Base-by-base conservation (phyloP, 441 rosid genomes). In the Jatropha multifida region DNA sequence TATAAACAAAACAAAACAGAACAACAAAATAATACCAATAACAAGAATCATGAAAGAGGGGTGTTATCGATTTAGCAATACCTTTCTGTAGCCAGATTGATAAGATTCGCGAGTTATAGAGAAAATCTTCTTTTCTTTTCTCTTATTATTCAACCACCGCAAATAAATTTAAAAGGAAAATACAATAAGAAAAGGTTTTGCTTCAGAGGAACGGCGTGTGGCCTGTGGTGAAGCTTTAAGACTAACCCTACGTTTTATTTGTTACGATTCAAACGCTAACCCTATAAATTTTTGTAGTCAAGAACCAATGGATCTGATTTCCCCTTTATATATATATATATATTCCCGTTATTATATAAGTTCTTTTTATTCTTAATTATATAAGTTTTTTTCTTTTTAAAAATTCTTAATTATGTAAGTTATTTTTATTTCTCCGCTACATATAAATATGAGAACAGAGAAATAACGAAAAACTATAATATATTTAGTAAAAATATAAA, bases 1-100 rank as follows among this genome's bases (percentile, higher is more conserved):
- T 51, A 15, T 11, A 52, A 52, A 52, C n/a, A 52, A 15, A 15
- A 46, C 51, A 9, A 46, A 46, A 46, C 44, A 20, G 2, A 32
- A 32, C 32, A 37, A 60, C 13, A 65, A 32, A 5, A 32, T 6
- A 51, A 5, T 7, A 42, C 3, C 7, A 26, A n/a, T 3, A 0
- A 13, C 26, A 5, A 68, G 65, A 11, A 42, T 7, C 55, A 48
- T 38, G 23, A 62, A 49, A 46, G 20, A 23, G 48, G 15, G 59
- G 37, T 51, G 38, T 37, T 23, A 15, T 27, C 32, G 26, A 26
- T 13, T 8, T 75, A 32, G 32, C 32, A 32, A 32, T 41, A 84
- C 86, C 86, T 76, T 70, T 54, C 79, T 20, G 41, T 11, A 68
- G 81, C 83, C 79, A 84, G 84, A 84, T 84, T 80, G 81, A 17